Percentiles rank a stretch among this genome's conserved stretches.
Evolutionary conservation across 768 basidiomycete genomes (phyloP).

Genomic region (Mycena belliarum): DNA sequence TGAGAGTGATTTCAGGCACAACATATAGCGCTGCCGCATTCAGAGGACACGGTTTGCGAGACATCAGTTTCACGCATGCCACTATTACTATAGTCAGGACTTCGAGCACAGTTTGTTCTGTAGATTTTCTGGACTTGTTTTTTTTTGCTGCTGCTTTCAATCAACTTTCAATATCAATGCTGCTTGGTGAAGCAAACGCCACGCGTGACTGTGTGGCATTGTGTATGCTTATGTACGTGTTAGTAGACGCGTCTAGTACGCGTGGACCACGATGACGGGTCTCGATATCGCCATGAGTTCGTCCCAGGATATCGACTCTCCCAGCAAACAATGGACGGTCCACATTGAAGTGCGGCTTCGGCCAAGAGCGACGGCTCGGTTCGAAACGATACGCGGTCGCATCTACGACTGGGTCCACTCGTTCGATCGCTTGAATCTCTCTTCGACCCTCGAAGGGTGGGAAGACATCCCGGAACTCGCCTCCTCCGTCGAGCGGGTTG

Average conservation of each 20-base stretch:
- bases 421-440: constrained; percentile 66
- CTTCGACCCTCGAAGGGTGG: constrained; percentile 79
- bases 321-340: constrained; percentile 54
- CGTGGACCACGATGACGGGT: constrained; percentile 11
- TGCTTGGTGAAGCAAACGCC: too few relatives aligned
- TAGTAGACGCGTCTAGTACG: not conserved
- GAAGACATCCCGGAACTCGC: constrained; percentile 69
- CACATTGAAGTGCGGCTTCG: constrained; percentile 87
- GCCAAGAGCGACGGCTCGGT: constrained; percentile 65
- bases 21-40: too few relatives aligned
- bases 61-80: too few relatives aligned
- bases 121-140: too few relatives aligned
- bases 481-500: constrained; percentile 75
- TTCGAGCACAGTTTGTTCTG: too few relatives aligned
- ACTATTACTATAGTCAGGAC: too few relatives aligned
- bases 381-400: constrained; percentile 70
- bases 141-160: too few relatives aligned
- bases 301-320: constrained; percentile 10
- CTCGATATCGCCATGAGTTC: constrained; percentile 28
- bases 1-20: too few relatives aligned
- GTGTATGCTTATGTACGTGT: not conserved
- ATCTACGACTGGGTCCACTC: constrained; percentile 59
- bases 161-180: too few relatives aligned
- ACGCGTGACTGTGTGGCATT: not conserved
- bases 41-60: too few relatives aligned